phyloP scores from a whole-genome alignment of 2,329 filamentous ascomycete species.

The Epichloe elymi region DNA sequence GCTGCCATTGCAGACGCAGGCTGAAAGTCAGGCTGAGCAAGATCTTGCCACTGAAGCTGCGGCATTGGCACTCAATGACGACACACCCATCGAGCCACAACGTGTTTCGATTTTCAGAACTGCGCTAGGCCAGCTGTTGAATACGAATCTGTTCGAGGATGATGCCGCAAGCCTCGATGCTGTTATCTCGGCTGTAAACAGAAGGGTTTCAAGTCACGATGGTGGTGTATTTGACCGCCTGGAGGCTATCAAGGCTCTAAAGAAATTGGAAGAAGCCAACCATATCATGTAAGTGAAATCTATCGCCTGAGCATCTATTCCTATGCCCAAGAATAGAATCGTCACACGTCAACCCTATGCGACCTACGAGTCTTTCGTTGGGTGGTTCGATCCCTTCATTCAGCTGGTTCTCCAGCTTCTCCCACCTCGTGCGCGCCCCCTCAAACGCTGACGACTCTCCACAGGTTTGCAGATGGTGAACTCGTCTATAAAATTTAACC shows the following conservation, averaged over 20 bases:
- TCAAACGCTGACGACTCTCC: constrained; percentile 9
- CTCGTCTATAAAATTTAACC: constrained; percentile 56
- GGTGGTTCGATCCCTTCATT: neutral
- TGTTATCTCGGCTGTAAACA: constrained; percentile 70
- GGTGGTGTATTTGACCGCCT: constrained; percentile 51
- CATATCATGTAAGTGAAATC: constrained; percentile 70
- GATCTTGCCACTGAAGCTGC: constrained; percentile 30
- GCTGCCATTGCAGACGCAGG: constrained; percentile 33
- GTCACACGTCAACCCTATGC: neutral
- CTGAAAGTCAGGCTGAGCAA: constrained; percentile 30
- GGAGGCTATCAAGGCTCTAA: constrained; percentile 67
- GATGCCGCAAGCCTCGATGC: constrained; percentile 67
- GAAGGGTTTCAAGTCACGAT: constrained; percentile 39
- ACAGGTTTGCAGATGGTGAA: constrained; percentile 46
- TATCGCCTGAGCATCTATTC: neutral
- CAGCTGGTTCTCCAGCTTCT: neutral
- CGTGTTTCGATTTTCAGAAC: constrained; percentile 66
- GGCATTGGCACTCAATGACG: constrained; percentile 27
- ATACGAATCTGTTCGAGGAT: constrained; percentile 71
- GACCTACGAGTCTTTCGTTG: neutral
- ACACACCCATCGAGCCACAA: constrained; percentile 39
- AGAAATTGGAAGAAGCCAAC: constrained; percentile 69
- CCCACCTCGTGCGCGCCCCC: neutral
- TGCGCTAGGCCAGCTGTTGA: constrained; percentile 71
- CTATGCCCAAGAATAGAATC: neutral